Base-by-base conservation (phyloP, 2,329 filamentous ascomycete species). In the Penicillium vulpinum region DNA sequence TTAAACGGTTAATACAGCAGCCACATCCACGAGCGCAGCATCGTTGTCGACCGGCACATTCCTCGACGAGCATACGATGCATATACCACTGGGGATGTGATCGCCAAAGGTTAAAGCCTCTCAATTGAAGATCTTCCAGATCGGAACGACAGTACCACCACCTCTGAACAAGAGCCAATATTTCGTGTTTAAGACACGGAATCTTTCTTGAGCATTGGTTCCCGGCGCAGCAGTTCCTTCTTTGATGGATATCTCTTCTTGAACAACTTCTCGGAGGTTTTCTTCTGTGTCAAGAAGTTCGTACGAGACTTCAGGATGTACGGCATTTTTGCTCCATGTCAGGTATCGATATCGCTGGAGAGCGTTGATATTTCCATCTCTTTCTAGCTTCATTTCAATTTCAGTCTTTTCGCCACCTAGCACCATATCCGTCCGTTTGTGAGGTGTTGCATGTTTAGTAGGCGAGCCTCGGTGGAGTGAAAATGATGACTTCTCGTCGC, bases 401-500 rank as follows among this genome's bases (percentile, higher is more conserved):
- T 46, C 8, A 6, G 26, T n/a, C 18, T 51, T 62, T 56, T 63
- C 59, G 33, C 62, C 60, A 66, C 45, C 55, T 29, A 16, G 21
- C 36, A 39, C 3, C 36, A 39, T 39, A 9, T 21, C 5, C 2
- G 2, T 39, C 2, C 7, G 36, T n/a, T 21, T 39, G 36, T 21
- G 18, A 21, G n/a, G n/a, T 38, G n/a, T n/a, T n/a, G 36, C 7
- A 4, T 18, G 36, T 4, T 38, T 18, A 18, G 16, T 18, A 38
- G 36, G 16, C 7, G 36, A 18, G n/a, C 1, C 21, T n/a, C 11
- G 36, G 36, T n/a, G 36, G 36, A 9, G n/a, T 18, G 36, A 38
- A 7, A n/a, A n/a, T n/a, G n/a, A n/a, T n/a, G n/a, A n/a, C n/a
- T 51, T 62, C 57, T 63, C 59, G 33, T 61, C 60, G 64, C 45